Conservation (phyloP, 345 rosid species). For the Schrenkiella parvula region DNA sequence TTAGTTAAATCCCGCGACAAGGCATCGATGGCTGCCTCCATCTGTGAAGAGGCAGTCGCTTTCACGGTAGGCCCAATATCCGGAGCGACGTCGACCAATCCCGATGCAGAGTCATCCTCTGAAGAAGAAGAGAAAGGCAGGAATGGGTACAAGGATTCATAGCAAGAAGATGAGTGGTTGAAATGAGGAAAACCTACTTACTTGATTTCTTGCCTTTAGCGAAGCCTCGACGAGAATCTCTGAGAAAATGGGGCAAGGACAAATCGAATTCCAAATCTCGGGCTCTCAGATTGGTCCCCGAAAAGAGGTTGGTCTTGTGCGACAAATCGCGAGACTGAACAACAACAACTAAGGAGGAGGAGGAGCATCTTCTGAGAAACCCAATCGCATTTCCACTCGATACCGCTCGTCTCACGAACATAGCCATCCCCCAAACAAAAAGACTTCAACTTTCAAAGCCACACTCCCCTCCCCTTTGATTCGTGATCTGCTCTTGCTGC, state of each 20-base stretch:
- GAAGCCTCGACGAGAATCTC: slow-evolving; percentile 55
- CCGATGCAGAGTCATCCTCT: slow-evolving; percentile 70
- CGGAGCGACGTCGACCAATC: slow-evolving; percentile 41
- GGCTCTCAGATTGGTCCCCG: slow-evolving; percentile 9
- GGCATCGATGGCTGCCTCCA: slow-evolving; percentile 88
- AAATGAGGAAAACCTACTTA: slow-evolving; percentile 13
- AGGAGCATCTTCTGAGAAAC: slow-evolving; percentile 35
- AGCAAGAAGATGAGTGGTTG: neutral
- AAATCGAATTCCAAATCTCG: neutral
- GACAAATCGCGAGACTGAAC: slow-evolving; percentile 36
- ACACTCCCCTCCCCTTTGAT: neutral
- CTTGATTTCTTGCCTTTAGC: slow-evolving; percentile 81
- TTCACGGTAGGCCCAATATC: slow-evolving; percentile 75
- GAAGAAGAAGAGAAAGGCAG: slow-evolving; percentile 14
- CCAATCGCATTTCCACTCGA: slow-evolving; percentile 33
- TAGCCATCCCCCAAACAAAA: slow-evolving; percentile 36
- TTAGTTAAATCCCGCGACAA: slow-evolving; percentile 72
- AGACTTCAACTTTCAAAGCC: slow-evolving; percentile 3
- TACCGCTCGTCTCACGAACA: slow-evolving; percentile 49
- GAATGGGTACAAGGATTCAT: neutral
- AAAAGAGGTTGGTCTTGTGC: slow-evolving; percentile 21
- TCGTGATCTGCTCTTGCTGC: neutral
- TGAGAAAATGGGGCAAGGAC: slow-evolving; percentile 33
- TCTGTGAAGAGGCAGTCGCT: slow-evolving; percentile 60
- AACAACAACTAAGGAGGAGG: neutral